Conservation (phyloP, 2,329 filamentous ascomycete species). For the Aspergillus novofumigatus region DNA sequence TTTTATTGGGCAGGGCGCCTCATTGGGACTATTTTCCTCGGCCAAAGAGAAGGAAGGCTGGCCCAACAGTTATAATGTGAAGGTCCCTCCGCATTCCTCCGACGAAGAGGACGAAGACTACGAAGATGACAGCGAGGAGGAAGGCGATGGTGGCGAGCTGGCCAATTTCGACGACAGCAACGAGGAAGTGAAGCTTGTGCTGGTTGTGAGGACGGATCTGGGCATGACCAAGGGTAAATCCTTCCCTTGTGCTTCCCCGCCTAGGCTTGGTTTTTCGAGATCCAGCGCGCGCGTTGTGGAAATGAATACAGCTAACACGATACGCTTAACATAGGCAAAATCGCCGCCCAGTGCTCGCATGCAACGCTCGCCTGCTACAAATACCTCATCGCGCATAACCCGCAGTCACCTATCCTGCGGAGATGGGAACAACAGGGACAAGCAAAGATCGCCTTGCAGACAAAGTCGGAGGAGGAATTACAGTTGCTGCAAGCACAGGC, state of each 20-base stretch:
- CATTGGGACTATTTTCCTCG: slow-evolving; percentile 66
- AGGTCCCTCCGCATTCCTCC: slow-evolving; percentile 41
- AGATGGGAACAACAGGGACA: slow-evolving; percentile 86
- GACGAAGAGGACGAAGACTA: slow-evolving; percentile 47
- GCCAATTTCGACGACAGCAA: slow-evolving; percentile 48
- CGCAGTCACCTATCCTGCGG: slow-evolving; percentile 59
- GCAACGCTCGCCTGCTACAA: slow-evolving; percentile 99
- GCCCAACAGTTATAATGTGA: slow-evolving; percentile 53
- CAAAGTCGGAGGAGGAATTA: slow-evolving; percentile 76
- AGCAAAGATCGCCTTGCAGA: slow-evolving; percentile 88
- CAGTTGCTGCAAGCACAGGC: slow-evolving; percentile 76
- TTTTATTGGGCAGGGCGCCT: slow-evolving; percentile 61
- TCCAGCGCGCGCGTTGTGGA: neutral
- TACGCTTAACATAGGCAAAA: slow-evolving; percentile 67
- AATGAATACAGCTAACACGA: neutral
- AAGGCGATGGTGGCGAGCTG: slow-evolving; percentile 51
- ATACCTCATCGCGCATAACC: slow-evolving; percentile 58
- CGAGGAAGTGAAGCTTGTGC: slow-evolving; percentile 90
- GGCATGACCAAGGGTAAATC: slow-evolving; percentile 91
- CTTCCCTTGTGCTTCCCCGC: slow-evolving; percentile 1
- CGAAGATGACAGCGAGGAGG: slow-evolving; percentile 65
- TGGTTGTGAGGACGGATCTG: slow-evolving; percentile 88
- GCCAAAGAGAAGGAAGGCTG: slow-evolving; percentile 43
- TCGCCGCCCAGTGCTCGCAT: slow-evolving; percentile 90
- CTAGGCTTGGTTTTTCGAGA: neutral